Evolutionary conservation across 1,284 basidiomycete genomes (phyloP), one percentile per base, ranked within the genome.

Genomic region (Ustilago loliicola): DNA sequence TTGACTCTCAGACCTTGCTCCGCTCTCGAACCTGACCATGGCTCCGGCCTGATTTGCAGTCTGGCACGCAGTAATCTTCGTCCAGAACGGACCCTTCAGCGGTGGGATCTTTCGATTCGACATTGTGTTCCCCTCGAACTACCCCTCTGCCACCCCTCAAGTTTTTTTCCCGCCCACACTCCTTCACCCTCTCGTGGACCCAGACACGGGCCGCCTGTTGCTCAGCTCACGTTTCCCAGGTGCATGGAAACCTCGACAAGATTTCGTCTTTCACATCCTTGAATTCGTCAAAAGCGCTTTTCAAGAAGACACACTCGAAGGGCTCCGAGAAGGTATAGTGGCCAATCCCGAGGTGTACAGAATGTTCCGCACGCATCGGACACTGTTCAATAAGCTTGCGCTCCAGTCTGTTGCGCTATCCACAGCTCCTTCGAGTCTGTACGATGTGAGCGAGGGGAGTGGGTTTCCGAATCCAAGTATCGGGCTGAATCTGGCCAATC

Each of bases 41-140:
- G n/a, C n/a, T n/a, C n/a, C n/a, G n/a, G n/a, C n/a, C n/a, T n/a
- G n/a, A 27, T 21, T 11, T 40, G 11, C 60, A 76, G 70, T 78
- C 15, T 80, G 77, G 77, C 72, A 81, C 30, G 48, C 61, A 21
- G 78, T 83, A 11, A 63, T 82, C 54, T 83, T 83, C 47, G 73
- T 82, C 6, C 70, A 62, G 1, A 29, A 59, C 27, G 80, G 81
- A 0, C 72, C 75, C 4, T 83, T 77, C 48, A 47, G 40, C 27
- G 80, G 81, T 19, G 78, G 78, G 10, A 66, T 83, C 42, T 80
- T 81, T 54, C 69, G 78, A n/a, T 83, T 83, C 64, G 73, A 81
- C 55, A 72, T 83, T 52, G 72, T 74, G 27, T 81, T 80, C 47
- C 75, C 79, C 0, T 32, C 70, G 1, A 30, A 50, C 11, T 82